These are phyloP conservation scores for Rhizopogon vinicolor DNA, from an alignment of 768 basidiomycete species.

Conservation along the genomic window DNA sequence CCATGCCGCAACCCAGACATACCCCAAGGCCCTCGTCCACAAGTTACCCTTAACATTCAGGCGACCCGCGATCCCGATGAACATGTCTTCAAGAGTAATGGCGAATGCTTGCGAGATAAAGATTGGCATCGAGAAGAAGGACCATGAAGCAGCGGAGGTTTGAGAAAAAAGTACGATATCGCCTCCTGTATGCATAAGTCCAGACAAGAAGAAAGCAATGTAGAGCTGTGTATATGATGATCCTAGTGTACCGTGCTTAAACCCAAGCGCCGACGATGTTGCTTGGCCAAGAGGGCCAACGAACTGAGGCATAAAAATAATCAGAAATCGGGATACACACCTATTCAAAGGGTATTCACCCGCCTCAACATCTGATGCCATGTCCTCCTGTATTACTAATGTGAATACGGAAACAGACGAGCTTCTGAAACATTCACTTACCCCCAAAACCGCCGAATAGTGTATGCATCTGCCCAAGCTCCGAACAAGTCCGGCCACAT, in stretches of 20 bases:
- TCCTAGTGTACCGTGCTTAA: constrained; percentile 19
- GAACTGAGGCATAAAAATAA: constrained; percentile 12
- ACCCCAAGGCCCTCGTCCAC: constrained; percentile 13
- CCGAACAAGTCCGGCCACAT: constrained; percentile 37
- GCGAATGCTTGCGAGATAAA: constrained; percentile 27
- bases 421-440: constrained; percentile 14
- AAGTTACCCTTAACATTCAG: constrained; percentile 5
- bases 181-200: constrained; percentile 27
- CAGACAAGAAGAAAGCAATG: constrained; percentile 24
- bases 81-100: constrained; percentile 29
- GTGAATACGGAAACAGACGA: background rate
- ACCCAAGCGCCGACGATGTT: constrained; percentile 14
- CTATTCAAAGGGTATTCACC: constrained; percentile 16
- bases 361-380: constrained; percentile 36
- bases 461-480: constrained; percentile 27
- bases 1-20: constrained; percentile 27
- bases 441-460: constrained; percentile 38
- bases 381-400: constrained; percentile 15
- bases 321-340: background rate
- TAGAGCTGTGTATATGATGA: constrained; percentile 30
- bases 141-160: background rate
- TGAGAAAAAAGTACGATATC: constrained; percentile 22
- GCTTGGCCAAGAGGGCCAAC: constrained; percentile 22
- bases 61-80: constrained; percentile 13
- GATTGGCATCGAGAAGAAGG: constrained; percentile 15